These are phyloP conservation scores for Phytophthora fragariaefolia DNA, from an alignment of 352 stramenopile species.

Conservation along the genomic window DNA sequence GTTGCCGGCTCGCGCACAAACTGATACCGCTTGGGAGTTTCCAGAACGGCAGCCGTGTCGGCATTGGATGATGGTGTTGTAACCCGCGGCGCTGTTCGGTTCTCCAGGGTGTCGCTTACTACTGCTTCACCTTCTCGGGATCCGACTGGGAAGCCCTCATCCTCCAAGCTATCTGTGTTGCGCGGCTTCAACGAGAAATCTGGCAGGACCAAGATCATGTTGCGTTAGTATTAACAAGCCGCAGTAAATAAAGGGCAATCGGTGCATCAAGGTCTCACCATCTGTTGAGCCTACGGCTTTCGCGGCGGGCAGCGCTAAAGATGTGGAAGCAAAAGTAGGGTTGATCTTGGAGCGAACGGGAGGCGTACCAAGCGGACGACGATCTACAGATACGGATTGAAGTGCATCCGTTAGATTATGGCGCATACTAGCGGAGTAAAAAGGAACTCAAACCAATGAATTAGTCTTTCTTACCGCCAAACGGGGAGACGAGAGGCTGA, in stretches of 20 bases:
- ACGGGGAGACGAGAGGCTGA: slow-evolving; percentile 45
- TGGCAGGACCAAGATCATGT: slow-evolving; percentile 11
- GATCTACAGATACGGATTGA: slow-evolving; percentile 37
- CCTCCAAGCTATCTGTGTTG: slow-evolving; percentile 28
- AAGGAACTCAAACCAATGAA: slow-evolving; percentile 34
- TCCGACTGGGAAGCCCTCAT: slow-evolving; percentile 24
- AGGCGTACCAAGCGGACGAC: slow-evolving; percentile 49
- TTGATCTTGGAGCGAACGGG: slow-evolving; percentile 61
- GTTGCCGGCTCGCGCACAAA: slow-evolving; percentile 76
- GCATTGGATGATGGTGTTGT: slow-evolving; percentile 44
- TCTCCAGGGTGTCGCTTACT: slow-evolving; percentile 23
- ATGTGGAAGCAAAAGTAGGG: slow-evolving; percentile 48
- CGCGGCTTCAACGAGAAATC: slow-evolving; percentile 56
- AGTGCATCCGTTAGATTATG: slow-evolving; percentile 37
- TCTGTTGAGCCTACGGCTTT: slow-evolving; percentile 44
- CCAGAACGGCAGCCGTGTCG: slow-evolving; percentile 39
- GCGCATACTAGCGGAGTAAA: slow-evolving; percentile 10
- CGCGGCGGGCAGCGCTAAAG: slow-evolving; percentile 21
- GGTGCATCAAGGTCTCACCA: slow-evolving; percentile 38
- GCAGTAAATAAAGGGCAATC: neutral
- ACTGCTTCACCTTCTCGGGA: slow-evolving; percentile 34
- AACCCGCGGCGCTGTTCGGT: slow-evolving; percentile 36
- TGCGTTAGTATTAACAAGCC: slow-evolving; percentile 7
- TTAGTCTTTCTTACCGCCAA: slow-evolving; percentile 49
- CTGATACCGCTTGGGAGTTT: slow-evolving; percentile 79